Percentiles rank a stretch among this genome's conserved stretches.
Evolutionary conservation across 2,329 filamentous ascomycete species (phyloP).

Genomic region (Fusarium ramigenum): DNA sequence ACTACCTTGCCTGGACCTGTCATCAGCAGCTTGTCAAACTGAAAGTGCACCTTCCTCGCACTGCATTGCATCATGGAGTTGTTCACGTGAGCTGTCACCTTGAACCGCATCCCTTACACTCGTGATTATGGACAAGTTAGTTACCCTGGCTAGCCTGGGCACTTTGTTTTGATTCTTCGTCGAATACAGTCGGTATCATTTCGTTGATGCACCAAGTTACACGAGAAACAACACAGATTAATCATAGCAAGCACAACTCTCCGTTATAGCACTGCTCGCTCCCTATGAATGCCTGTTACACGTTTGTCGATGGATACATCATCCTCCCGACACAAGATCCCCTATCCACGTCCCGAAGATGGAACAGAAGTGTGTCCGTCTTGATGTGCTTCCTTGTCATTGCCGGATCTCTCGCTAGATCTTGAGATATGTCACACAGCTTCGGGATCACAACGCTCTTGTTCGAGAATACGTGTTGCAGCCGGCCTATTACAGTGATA

Average conservation of each 20-base stretch:
- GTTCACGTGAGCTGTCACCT: background rate
- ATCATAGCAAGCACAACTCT: background rate
- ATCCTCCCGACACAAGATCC: background rate
- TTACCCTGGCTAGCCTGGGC: background rate
- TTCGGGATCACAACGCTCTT: conserved; percentile 16
- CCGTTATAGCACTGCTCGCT: background rate
- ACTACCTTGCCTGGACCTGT: background rate
- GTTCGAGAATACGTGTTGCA: conserved; percentile 21
- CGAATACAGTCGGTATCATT: background rate
- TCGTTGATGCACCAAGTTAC: background rate
- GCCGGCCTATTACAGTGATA: conserved; percentile 12
- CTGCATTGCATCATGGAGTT: background rate
- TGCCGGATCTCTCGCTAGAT: conserved; percentile 35
- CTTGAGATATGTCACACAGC: conserved; percentile 24
- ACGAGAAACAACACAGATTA: background rate
- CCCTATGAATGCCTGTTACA: background rate
- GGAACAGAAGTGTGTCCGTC: background rate
- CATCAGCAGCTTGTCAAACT: background rate
- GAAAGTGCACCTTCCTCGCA: background rate
- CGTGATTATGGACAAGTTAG: background rate
- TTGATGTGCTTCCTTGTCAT: background rate
- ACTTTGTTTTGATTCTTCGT: background rate
- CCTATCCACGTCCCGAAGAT: background rate
- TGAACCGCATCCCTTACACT: background rate
- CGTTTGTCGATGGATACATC: background rate